Conservation (phyloP, 1,284 basidiomycete genomes). For the Cryptococcus maquisensis region DNA sequence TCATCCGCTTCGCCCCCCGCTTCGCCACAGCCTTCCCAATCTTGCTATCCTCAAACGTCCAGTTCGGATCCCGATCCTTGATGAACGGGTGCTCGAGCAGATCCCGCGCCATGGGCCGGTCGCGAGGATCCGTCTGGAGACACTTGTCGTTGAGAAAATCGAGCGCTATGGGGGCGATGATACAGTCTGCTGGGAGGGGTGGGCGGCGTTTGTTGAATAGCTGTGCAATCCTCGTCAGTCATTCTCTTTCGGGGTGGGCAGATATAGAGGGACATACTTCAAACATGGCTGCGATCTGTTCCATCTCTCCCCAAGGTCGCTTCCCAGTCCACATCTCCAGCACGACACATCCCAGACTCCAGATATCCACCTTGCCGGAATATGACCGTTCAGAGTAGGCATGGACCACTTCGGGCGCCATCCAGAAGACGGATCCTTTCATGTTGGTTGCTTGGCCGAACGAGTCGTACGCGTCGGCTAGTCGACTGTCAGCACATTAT, state of each 20-base stretch:
- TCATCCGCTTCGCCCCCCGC: constrained; percentile 12
- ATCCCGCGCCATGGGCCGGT: constrained; percentile 77
- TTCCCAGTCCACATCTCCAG: constrained; percentile 97
- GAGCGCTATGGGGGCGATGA: constrained; percentile 67
- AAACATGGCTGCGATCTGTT: constrained; percentile 88
- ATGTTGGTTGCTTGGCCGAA: constrained; percentile 73
- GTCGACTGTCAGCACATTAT: neutral
- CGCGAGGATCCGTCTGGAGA: constrained; percentile 83
- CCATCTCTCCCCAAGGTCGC: constrained; percentile 86
- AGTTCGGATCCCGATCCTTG: constrained; percentile 60
- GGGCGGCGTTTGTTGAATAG: constrained; percentile 62
- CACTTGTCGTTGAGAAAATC: constrained; percentile 85
- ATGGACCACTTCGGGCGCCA: constrained; percentile 90
- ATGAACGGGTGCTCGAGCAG: constrained; percentile 83
- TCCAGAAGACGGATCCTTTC: constrained; percentile 98
- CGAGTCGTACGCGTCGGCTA: constrained; percentile 74
- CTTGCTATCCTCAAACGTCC: constrained; percentile 57
- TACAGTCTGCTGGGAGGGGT: constrained; percentile 79
- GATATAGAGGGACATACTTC: constrained; percentile 57
- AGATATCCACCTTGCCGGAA: constrained; percentile 95
- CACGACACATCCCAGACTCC: constrained; percentile 95
- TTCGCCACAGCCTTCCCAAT: constrained; percentile 44
- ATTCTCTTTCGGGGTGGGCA: neutral
- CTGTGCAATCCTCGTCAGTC: constrained; percentile 7
- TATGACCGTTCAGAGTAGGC: constrained; percentile 68